A percentile compares a stretch with the other conserved stretches of the same genome.
phyloP scores from a whole-genome alignment of 805 yeast species.

The Candida caryicola region DNA sequence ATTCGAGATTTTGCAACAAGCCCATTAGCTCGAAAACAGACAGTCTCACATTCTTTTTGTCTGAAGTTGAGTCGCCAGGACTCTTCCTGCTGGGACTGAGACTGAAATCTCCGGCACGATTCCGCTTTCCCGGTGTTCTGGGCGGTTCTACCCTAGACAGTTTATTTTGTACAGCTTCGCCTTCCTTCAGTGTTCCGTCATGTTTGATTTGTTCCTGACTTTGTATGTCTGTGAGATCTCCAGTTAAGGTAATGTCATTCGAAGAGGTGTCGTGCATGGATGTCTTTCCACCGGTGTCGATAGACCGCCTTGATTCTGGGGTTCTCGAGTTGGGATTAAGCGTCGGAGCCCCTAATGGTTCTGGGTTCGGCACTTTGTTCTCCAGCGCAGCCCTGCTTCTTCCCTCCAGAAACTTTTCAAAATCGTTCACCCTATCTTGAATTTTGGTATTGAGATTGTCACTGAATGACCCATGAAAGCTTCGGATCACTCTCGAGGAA shows the following conservation, averaged over 20 bases:
- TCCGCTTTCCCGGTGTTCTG: too few species aligned
- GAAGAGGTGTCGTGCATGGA: neutral
- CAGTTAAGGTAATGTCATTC: slow-evolving; percentile 1
- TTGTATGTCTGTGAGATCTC: neutral
- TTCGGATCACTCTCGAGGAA: slow-evolving; percentile 11
- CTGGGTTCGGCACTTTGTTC: neutral
- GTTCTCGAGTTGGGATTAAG: too few species aligned
- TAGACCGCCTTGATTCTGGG: too few species aligned
- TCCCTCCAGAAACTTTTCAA: slow-evolving; percentile 10
- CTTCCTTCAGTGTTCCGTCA: neutral
- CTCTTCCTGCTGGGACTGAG: neutral
- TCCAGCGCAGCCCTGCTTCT: neutral
- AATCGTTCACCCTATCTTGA: slow-evolving; percentile 12
- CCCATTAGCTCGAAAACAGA: slow-evolving; percentile 32
- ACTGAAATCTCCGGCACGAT: neutral
- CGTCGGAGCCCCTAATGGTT: neutral
- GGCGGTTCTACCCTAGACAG: too few species aligned
- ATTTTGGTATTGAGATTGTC: slow-evolving; percentile 17
- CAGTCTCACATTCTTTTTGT: slow-evolving; percentile 11
- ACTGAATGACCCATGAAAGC: slow-evolving; percentile 23
- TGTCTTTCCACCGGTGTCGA: too few species aligned
- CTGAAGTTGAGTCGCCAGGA: too few species aligned
- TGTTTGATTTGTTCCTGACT: neutral
- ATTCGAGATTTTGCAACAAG: slow-evolving; percentile 20
- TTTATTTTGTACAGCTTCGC: neutral